Evolutionary conservation across 1,139 yeast genomes (phyloP), one percentile per base, ranked within the genome.

Genomic region (Hyphopichia pseudoburtonii): DNA sequence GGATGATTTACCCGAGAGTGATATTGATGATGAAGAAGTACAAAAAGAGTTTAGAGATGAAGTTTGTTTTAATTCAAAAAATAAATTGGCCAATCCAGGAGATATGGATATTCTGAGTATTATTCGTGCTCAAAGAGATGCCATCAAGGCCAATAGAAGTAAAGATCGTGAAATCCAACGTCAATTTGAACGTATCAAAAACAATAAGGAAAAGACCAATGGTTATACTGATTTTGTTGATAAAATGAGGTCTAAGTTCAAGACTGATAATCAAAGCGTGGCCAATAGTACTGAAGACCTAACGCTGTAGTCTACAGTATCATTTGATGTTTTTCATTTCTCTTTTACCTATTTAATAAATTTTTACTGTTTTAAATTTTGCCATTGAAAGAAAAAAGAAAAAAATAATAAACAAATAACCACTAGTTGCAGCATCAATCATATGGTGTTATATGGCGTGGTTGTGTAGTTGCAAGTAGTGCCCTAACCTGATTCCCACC

Each of bases 1-100:
- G 87, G 77, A 74, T 33, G 83, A 78, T 42, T 53, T 75, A 24
- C 70, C 70, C 18, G 70, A 65, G 22, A 67, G 62, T 4, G 72
- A 65, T 18, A 62, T 67, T 11, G 73, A 70, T 35, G 66, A 62
- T 19, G 62, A 58, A 26, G 69, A 66, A 41, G 61, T 73, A 21
- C 62, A 57, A 18, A 61, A 57, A 42, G 78, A 73, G 43, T 61
- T 70, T 17, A 57, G 64, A 5, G 68, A 61, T 17, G 79, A 73
- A 47, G 65, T 73, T 28, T 47, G 59, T 17, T 72, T 70, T 50
- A 71, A 73, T 50, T 57, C 74, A 12, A 51, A 56, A 18, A 58
- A 57, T 36, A 68, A 65, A 35, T 44, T 66, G 17, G 47, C 49
- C 5, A 62, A 67, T 33, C 64, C 67, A 9, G 65, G 64, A 22